Percentiles rank a stretch among this genome's conserved stretches.
These are phyloP conservation scores for Trypanosomatidae sp. DNA, from an alignment of 208 protist genomes.

Conservation along the genomic window DNA sequence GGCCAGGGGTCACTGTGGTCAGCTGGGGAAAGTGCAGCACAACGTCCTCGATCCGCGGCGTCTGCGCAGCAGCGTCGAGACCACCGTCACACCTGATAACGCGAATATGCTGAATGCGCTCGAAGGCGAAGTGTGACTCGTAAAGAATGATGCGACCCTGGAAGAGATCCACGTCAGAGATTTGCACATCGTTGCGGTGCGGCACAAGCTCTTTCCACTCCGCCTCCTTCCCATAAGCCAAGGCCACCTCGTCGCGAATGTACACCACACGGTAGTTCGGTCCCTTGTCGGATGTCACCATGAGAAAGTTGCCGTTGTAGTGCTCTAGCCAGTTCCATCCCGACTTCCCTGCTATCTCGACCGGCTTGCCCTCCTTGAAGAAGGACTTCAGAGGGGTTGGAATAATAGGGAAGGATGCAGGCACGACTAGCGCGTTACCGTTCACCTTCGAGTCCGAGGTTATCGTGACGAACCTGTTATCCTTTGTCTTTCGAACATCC, in stretches of 20 bases:
- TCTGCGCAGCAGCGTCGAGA: conserved; percentile 55
- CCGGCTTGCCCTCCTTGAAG: conserved; percentile 63
- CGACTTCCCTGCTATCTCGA: conserved; percentile 79
- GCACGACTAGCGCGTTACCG: conserved; percentile 72
- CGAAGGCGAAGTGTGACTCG: conserved; percentile 85
- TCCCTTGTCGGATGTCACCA: conserved; percentile 83
- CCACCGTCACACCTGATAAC: conserved; percentile 79
- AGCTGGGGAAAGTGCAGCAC: conserved; percentile 89
- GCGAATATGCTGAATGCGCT: conserved; percentile 82
- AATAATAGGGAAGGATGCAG: conserved; percentile 83
- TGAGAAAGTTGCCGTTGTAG: conserved; percentile 84
- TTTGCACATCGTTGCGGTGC: conserved; percentile 80
- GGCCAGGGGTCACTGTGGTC: conserved; percentile 67
- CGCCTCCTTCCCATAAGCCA: conserved; percentile 47
- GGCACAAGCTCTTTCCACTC: conserved; percentile 89
- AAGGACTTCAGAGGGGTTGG: conserved; percentile 61
- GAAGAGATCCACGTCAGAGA: conserved; percentile 90
- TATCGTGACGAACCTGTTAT: conserved; percentile 79
- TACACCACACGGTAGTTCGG: conserved; percentile 84
- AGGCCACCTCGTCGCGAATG: conserved; percentile 77
- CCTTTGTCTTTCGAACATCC: conserved; percentile 88
- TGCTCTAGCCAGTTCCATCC: conserved; percentile 91
- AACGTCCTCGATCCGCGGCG: conserved; percentile 60
- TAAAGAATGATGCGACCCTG: conserved; percentile 71
- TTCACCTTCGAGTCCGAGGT: conserved; percentile 91